Evolutionary conservation across 345 rosid species (phyloP).

Genomic region (Reutealis trisperma): DNA sequence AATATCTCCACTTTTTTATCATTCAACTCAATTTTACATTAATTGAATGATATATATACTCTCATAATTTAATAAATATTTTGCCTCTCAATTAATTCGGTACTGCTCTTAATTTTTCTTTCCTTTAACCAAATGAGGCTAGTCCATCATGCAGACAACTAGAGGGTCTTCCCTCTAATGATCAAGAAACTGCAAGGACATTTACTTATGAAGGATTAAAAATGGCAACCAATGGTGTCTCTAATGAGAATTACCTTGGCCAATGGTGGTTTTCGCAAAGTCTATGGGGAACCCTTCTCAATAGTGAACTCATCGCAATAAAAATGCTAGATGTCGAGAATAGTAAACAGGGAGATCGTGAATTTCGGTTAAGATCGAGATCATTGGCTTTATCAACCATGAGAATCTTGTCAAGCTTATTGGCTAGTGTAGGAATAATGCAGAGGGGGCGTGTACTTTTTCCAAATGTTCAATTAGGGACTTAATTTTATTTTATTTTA

Average conservation of each 20-base stretch:
- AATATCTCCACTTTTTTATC: too few relatives aligned
- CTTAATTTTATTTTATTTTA: too few relatives aligned
- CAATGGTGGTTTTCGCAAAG: constrained; percentile 20
- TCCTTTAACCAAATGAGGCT: too few relatives aligned
- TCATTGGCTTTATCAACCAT: constrained; percentile 10
- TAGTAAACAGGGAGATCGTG: constrained; percentile 12
- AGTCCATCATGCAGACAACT: too few relatives aligned
- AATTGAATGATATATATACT: too few relatives aligned
- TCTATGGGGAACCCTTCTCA: constrained; percentile 16
- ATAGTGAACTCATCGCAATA: constrained; percentile 18
- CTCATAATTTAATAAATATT: too few relatives aligned
- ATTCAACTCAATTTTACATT: too few relatives aligned
- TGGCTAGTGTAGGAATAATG: constrained; percentile 28
- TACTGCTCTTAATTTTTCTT: too few relatives aligned
- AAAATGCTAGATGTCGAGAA: constrained; percentile 13
- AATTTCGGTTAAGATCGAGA: constrained; percentile 22
- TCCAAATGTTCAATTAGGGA: too few relatives aligned
- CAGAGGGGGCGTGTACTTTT: too few relatives aligned
- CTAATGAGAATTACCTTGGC: constrained; percentile 12
- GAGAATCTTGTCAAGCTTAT: constrained; percentile 23
- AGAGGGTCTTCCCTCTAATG: too few relatives aligned
- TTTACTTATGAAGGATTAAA: constrained; percentile 11
- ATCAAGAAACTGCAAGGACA: background rate
- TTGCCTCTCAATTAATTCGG: too few relatives aligned
- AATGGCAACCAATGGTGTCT: constrained; percentile 17